These are phyloP conservation scores for Bipolaris zeicola DNA, from an alignment of 2,329 filamentous ascomycete species.

Conservation along the genomic window DNA sequence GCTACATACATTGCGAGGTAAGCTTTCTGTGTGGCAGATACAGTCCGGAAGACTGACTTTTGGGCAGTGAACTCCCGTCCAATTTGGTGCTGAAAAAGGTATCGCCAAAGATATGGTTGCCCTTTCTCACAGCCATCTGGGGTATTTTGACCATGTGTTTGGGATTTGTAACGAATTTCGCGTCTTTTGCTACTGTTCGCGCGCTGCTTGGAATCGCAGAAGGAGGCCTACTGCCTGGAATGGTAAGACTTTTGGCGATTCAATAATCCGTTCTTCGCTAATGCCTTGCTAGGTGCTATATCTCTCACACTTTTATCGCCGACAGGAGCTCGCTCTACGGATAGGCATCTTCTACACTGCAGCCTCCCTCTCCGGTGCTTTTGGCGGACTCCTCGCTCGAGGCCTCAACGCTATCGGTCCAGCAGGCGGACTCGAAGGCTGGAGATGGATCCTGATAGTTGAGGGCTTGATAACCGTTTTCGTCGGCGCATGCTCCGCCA, in stretches of 20 bases:
- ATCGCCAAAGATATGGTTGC: slow-evolving; percentile 65
- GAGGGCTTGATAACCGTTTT: slow-evolving; percentile 62
- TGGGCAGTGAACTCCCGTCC: slow-evolving; percentile 63
- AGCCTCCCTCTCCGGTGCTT: slow-evolving; percentile 68
- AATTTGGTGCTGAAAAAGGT: slow-evolving; percentile 68
- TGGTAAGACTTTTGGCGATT: slow-evolving; percentile 52
- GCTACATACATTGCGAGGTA: slow-evolving; percentile 66
- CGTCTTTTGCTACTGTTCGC: slow-evolving; percentile 65
- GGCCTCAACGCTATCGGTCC: slow-evolving; percentile 66
- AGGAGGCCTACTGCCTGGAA: slow-evolving; percentile 69
- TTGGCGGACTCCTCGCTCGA: slow-evolving; percentile 66
- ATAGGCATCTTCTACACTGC: slow-evolving; percentile 73
- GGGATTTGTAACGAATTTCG: slow-evolving; percentile 60
- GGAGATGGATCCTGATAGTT: slow-evolving; percentile 68
- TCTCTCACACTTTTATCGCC: slow-evolving; percentile 65
- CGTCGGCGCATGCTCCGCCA: slow-evolving; percentile 58
- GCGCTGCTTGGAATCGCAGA: slow-evolving; percentile 68
- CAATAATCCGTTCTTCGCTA: background rate
- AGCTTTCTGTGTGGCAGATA: slow-evolving; percentile 11
- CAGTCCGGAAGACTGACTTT: background rate
- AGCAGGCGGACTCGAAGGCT: slow-evolving; percentile 59
- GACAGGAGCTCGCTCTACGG: slow-evolving; percentile 64
- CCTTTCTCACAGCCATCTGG: slow-evolving; percentile 62
- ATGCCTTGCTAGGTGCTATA: slow-evolving; percentile 55
- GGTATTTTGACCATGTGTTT: slow-evolving; percentile 64